These are phyloP conservation scores for Cryptococcus sp. DNA, from an alignment of 1,284 basidiomycete genomes.

Conservation along the genomic window DNA sequence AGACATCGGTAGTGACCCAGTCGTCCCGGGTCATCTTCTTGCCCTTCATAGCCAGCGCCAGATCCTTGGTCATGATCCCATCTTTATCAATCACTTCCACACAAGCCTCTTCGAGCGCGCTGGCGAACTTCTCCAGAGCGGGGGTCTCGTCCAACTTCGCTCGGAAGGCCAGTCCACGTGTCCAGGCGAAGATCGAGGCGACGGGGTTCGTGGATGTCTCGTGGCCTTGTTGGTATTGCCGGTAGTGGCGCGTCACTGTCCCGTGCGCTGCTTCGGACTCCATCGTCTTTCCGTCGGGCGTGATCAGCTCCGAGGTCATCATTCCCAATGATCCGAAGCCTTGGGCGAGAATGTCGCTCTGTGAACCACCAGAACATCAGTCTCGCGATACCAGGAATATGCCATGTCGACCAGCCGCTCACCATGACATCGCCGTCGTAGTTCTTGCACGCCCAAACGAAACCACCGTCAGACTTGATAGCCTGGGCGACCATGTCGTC, in stretches of 20 bases:
- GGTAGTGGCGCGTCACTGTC: constrained; percentile 85
- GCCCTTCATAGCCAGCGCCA: constrained; percentile 93
- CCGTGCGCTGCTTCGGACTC: constrained; percentile 96
- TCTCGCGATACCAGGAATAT: constrained; percentile 2
- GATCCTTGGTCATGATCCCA: constrained; percentile 93
- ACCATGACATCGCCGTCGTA: constrained; percentile 88
- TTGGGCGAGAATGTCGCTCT: constrained; percentile 89
- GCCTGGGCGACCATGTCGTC: constrained; percentile 97
- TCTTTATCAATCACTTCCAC: constrained; percentile 89
- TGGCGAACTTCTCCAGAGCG: constrained; percentile 72
- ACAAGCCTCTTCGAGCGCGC: constrained; percentile 81
- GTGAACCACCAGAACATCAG: constrained; percentile 36
- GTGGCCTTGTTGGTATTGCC: constrained; percentile 92
- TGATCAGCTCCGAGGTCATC: constrained; percentile 98
- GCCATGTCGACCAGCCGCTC: constrained; percentile 9
- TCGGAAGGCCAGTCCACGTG: constrained; percentile 87
- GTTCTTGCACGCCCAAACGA: constrained; percentile 97
- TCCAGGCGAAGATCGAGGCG: constrained; percentile 99
- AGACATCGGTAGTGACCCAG: constrained; percentile 88
- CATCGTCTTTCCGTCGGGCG: constrained; percentile 88
- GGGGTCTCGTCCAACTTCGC: constrained; percentile 89
- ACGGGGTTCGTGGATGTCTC: constrained; percentile 98
- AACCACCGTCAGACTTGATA: constrained; percentile 94
- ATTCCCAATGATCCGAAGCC: constrained; percentile 87
- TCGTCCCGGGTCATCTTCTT: constrained; percentile 87